These are phyloP conservation scores for Penicillium diatomitis DNA, from an alignment of 495 filamentous ascomycete species.

Conservation along the genomic window DNA sequence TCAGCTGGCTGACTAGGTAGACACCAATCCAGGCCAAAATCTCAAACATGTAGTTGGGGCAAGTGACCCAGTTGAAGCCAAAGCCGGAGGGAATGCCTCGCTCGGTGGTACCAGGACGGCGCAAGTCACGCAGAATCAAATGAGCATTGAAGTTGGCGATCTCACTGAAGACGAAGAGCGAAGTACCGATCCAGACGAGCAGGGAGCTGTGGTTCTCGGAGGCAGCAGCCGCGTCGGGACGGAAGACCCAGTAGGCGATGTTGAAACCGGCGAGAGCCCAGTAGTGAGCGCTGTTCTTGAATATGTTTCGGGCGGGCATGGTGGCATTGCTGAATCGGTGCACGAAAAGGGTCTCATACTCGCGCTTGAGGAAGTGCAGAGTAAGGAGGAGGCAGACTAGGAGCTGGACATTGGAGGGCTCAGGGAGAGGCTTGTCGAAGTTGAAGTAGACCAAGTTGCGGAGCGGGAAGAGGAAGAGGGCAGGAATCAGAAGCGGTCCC, in stretches of 20 bases:
- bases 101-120: conserved; percentile 71
- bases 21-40: conserved; percentile 75
- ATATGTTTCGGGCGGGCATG: conserved; percentile 79
- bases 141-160: conserved; percentile 72
- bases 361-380: conserved; percentile 89
- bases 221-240: conserved; percentile 54
- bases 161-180: conserved; percentile 67
- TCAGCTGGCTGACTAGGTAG: conserved; percentile 61
- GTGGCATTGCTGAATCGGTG: conserved; percentile 92
- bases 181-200: conserved; percentile 53
- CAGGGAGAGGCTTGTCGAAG: conserved; percentile 37
- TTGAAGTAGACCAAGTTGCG: conserved; percentile 66
- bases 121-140: conserved; percentile 61
- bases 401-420: conserved; percentile 56
- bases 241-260: conserved; percentile 79
- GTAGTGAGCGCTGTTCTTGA: conserved; percentile 89
- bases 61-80: conserved; percentile 81
- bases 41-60: conserved; percentile 97
- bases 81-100: conserved; percentile 78
- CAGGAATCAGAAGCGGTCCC: conserved; percentile 88
- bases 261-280: conserved; percentile 77
- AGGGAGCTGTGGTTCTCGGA: conserved; percentile 28
- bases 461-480: conserved; percentile 55
- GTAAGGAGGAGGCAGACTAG: conserved; percentile 62
- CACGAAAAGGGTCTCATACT: conserved; percentile 86